Percentiles rank a stretch among this genome's conserved stretches.
Conservation (phyloP, 306 rosid genomes). For the Trifolium repens region DNA sequence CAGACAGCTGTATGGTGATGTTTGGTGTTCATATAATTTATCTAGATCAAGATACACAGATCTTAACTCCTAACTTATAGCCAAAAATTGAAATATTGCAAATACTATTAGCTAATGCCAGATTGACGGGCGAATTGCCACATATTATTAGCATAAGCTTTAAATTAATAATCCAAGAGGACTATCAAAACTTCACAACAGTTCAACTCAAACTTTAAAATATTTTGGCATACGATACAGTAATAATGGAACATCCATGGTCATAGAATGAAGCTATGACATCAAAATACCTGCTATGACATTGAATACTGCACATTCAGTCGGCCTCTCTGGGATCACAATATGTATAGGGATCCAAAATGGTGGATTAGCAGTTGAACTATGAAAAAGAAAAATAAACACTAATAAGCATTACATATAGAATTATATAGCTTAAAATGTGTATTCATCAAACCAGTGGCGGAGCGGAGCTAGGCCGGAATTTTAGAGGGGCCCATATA, state of each 20-base stretch:
- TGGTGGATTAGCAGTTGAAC: conserved; percentile 90
- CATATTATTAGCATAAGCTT: neutral
- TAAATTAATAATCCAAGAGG: neutral
- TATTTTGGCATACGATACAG: conserved; percentile 9
- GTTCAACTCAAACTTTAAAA: neutral
- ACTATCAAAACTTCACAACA: neutral
- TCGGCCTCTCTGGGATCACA: conserved; percentile 96
- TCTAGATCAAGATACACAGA: conserved; percentile 7
- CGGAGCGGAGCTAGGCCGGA: no score
- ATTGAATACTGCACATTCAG: conserved; percentile 93
- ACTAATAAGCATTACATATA: conserved; percentile 36
- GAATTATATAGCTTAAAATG: conserved; percentile 15
- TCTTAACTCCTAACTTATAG: conserved; percentile 1
- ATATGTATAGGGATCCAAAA: conserved; percentile 98
- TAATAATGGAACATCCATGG: conserved; percentile 19
- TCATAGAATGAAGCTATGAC: conserved; percentile 36
- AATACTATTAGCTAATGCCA: conserved; percentile 9
- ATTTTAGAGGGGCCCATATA: no score
- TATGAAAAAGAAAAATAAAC: conserved; percentile 36
- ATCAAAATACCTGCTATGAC: conserved; percentile 85
- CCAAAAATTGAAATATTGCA: conserved; percentile 7
- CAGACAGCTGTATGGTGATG: neutral
- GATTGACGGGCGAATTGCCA: conserved; percentile 3
- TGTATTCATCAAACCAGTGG: neutral
- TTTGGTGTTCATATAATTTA: conserved; percentile 17